phyloP scores from a whole-genome alignment of 192 early-diverging fungal genomes.

The Phlyctochytrium arcticum region DNA sequence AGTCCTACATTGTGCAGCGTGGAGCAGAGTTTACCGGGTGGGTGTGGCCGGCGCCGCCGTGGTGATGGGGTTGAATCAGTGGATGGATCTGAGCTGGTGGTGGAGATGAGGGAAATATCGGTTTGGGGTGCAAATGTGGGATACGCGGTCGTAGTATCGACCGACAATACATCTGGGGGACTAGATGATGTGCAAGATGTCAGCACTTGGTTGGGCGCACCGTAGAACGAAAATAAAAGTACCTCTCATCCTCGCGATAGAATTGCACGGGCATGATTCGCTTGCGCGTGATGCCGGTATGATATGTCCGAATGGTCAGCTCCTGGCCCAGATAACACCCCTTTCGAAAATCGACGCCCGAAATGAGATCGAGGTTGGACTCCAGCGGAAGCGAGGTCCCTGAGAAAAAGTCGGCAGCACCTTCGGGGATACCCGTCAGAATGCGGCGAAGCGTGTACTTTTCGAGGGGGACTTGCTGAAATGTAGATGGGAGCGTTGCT shows the following conservation, averaged over 20 bases:
- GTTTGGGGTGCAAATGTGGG: conserved; percentile 26
- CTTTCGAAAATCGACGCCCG: conserved; percentile 93
- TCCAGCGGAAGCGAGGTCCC: conserved; percentile 79
- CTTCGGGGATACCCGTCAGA: conserved; percentile 87
- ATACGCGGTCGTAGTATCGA: conserved; percentile 25
- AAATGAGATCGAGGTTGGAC: conserved; percentile 87
- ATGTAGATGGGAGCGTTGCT: conserved; percentile 48
- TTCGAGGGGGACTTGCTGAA: conserved; percentile 44
- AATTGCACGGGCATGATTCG: conserved; percentile 80
- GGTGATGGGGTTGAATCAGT: background rate
- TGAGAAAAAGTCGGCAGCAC: conserved; percentile 70
- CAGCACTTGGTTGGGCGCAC: conserved; percentile 22
- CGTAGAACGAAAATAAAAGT: conserved; percentile 19
- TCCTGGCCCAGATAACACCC: conserved; percentile 99
- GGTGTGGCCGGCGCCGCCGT: background rate
- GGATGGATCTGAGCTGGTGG: background rate
- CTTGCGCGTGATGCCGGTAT: conserved; percentile 91
- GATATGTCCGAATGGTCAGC: conserved; percentile 94
- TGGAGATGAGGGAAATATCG: conserved; percentile 19
- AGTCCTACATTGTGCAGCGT: conserved; percentile 76
- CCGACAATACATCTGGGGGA: conserved; percentile 23
- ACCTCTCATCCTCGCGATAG: conserved; percentile 36
- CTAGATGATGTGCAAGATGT: conserved; percentile 18
- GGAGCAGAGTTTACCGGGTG: conserved; percentile 63
- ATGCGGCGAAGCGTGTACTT: conserved; percentile 77